Conservation (phyloP, 2,329 filamentous ascomycete species). For the Cercospora janseana region DNA sequence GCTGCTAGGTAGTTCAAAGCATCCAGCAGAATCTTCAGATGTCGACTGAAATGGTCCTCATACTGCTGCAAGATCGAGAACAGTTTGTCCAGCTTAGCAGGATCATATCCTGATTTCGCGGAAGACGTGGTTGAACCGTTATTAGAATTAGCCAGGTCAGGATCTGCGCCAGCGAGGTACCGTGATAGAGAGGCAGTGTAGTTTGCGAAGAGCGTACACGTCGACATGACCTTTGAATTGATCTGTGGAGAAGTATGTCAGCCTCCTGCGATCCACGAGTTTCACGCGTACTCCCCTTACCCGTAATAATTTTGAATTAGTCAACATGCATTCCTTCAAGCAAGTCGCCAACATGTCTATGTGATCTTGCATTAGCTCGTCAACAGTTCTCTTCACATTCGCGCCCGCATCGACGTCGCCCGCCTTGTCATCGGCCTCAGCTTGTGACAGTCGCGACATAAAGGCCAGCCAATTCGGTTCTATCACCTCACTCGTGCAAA, state of each 20-base stretch:
- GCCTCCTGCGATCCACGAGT: too few relatives aligned
- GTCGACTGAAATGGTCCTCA: slow-evolving; percentile 87
- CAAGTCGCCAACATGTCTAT: slow-evolving; percentile 98
- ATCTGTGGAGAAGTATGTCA: slow-evolving; percentile 58
- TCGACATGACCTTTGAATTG: slow-evolving; percentile 94
- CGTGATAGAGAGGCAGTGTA: slow-evolving; percentile 85
- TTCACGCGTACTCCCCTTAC: too few relatives aligned
- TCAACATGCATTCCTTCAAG: slow-evolving; percentile 98
- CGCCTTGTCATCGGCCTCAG: slow-evolving; percentile 47
- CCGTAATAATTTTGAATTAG: slow-evolving; percentile 88
- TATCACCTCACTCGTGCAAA: slow-evolving; percentile 94
- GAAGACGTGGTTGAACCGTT: slow-evolving; percentile 31
- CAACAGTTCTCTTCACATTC: slow-evolving; percentile 68
- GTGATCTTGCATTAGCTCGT: slow-evolving; percentile 98
- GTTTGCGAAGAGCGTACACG: slow-evolving; percentile 88
- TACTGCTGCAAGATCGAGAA: slow-evolving; percentile 87
- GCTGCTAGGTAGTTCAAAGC: slow-evolving; percentile 96
- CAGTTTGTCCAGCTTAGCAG: slow-evolving; percentile 67
- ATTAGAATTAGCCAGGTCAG: slow-evolving; percentile 66
- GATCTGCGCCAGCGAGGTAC: slow-evolving; percentile 79
- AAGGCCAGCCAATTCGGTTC: slow-evolving; percentile 95
- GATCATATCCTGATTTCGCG: slow-evolving; percentile 45
- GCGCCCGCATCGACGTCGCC: slow-evolving; percentile 41
- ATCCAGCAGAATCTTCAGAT: slow-evolving; percentile 90
- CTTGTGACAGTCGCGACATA: slow-evolving; percentile 74